These are phyloP conservation scores for Pelargonium nanum DNA, from an alignment of 345 rosid genomes.

Conservation along the genomic window DNA sequence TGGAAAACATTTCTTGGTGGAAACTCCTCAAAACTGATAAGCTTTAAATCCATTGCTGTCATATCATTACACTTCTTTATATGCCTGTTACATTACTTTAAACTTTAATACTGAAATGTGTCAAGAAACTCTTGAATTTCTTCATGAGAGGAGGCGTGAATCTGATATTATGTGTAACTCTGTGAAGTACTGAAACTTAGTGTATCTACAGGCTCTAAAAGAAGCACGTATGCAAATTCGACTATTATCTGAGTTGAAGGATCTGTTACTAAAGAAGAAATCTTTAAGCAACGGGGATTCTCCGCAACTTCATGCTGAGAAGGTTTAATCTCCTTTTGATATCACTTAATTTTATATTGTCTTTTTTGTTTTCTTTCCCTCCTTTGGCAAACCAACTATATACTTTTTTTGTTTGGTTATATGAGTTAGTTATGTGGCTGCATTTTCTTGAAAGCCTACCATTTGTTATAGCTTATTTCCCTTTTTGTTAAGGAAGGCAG, in stretches of 20 bases:
- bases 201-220: constrained; percentile 43
- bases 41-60: not conserved
- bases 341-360: not conserved
- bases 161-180: not conserved
- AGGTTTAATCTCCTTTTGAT: constrained; percentile 32
- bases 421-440: no score
- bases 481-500: no score
- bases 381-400: no score
- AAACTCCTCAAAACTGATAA: not conserved
- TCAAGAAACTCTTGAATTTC: not conserved
- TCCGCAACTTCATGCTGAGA: constrained; percentile 46
- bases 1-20: not conserved
- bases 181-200: constrained; percentile 3
- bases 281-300: constrained; percentile 53
- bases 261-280: constrained; percentile 60
- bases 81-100: no score
- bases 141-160: not conserved
- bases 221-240: constrained; percentile 52
- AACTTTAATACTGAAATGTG: no score
- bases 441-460: no score
- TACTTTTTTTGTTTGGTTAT: no score
- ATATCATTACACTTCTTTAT: no score
- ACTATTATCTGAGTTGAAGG: constrained; percentile 51
- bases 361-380: no score
- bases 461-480: no score